Evolutionary conservation across 1,284 basidiomycete species (phyloP).

Genomic region (Uromyces viciae-fabae): DNA sequence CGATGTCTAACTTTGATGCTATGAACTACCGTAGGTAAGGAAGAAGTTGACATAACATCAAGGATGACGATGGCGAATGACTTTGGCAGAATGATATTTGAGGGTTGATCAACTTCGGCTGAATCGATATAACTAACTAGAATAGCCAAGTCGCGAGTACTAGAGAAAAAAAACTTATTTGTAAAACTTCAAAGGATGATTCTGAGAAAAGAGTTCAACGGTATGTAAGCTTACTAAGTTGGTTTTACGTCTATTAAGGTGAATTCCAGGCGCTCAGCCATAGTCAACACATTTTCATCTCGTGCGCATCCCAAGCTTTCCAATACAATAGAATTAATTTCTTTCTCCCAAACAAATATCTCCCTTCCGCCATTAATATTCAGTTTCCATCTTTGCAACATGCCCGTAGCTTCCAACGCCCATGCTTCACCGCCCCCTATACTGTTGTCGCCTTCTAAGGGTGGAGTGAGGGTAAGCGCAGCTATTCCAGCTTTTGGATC

Average conservation of each 20-base stretch:
- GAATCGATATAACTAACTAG: constrained; percentile 35
- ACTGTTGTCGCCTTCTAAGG: constrained; percentile 45
- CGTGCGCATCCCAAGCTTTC: constrained; percentile 47
- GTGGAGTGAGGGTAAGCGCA: constrained; percentile 49
- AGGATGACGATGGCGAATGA: constrained; percentile 43
- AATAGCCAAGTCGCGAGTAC: constrained; percentile 39
- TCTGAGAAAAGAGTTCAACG: not conserved
- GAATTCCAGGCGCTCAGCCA: constrained; percentile 42
- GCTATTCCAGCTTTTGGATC: constrained; percentile 47
- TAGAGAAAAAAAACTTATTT: constrained; percentile 35
- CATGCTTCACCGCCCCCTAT: constrained; percentile 51
- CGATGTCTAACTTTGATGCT: constrained; percentile 34
- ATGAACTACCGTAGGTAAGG: constrained; percentile 25
- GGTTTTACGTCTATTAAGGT: constrained; percentile 30
- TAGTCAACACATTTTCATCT: constrained; percentile 49
- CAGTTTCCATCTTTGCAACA: constrained; percentile 53
- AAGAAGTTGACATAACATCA: constrained; percentile 24
- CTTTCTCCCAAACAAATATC: constrained; percentile 51
- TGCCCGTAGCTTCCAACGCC: constrained; percentile 46
- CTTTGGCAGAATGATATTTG: constrained; percentile 28
- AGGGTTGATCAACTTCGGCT: not conserved
- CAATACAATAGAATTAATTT: constrained; percentile 51
- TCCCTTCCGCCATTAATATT: constrained; percentile 49
- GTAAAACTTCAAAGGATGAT: constrained; percentile 26
- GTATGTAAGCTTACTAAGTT: constrained; percentile 32